Percentiles rank a stretch among this genome's conserved stretches.
phyloP scores from a whole-genome alignment of 495 filamentous ascomycete species.

The Aspergillus ostianus region DNA sequence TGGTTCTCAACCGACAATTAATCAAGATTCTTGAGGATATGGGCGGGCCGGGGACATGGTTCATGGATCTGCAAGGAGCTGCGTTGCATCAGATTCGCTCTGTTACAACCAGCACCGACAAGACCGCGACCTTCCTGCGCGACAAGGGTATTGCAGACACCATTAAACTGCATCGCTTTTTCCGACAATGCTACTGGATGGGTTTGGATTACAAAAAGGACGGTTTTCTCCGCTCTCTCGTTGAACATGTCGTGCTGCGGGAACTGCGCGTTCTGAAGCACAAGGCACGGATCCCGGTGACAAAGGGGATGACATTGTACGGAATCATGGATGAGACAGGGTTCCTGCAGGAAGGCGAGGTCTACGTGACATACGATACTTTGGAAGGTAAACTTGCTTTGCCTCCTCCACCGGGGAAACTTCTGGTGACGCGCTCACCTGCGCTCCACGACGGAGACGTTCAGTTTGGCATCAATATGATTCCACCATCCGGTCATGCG shows the following conservation, averaged over 20 bases:
- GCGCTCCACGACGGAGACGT: slow-evolving; percentile 80
- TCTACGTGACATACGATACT: slow-evolving; percentile 21
- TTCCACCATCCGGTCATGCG: slow-evolving; percentile 57
- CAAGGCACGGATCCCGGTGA: slow-evolving; percentile 67
- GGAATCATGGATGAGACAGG: slow-evolving; percentile 84
- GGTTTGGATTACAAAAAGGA: slow-evolving; percentile 62
- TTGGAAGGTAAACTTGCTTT: slow-evolving; percentile 11
- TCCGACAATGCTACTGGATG: slow-evolving; percentile 51
- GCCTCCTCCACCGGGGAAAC: slow-evolving; percentile 22
- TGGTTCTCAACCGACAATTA: slow-evolving; percentile 70
- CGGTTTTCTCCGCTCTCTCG: slow-evolving; percentile 57
- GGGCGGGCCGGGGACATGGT: slow-evolving; percentile 50
- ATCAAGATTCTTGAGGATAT: slow-evolving; percentile 85
- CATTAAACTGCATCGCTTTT: slow-evolving; percentile 56
- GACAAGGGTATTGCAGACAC: slow-evolving; percentile 51
- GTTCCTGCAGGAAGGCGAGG: slow-evolving; percentile 53
- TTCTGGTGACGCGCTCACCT: slow-evolving; percentile 69
- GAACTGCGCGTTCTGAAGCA: slow-evolving; percentile 73
- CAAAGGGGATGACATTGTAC: slow-evolving; percentile 66
- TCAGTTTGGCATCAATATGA: slow-evolving; percentile 56
- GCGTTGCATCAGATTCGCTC: slow-evolving; percentile 56
- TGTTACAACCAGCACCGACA: slow-evolving; percentile 50
- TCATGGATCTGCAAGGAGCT: slow-evolving; percentile 57
- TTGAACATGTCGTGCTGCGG: slow-evolving; percentile 63
- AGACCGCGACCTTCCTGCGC: slow-evolving; percentile 63